These are phyloP conservation scores for Colletotrichum sp. DNA, from an alignment of 2,329 filamentous ascomycete genomes.

Conservation along the genomic window DNA sequence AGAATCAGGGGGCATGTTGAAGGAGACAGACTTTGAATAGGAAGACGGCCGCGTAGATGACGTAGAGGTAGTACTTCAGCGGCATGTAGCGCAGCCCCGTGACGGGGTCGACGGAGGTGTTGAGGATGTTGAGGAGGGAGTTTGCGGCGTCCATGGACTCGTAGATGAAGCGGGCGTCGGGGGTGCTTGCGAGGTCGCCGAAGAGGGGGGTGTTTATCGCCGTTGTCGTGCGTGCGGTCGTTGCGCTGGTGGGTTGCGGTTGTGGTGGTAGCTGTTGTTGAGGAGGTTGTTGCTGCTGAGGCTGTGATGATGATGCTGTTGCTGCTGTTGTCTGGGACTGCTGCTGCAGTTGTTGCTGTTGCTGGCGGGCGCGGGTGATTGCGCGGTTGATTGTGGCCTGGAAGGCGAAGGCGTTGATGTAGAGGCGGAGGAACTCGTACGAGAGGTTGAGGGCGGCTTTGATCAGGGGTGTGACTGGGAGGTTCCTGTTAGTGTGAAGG, in stretches of 20 bases:
- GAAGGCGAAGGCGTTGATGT: constrained; percentile 78
- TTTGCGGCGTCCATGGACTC: constrained; percentile 70
- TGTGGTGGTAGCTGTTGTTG: constrained; percentile 27
- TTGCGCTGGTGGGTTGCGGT: constrained; percentile 25
- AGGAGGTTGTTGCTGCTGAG: not conserved
- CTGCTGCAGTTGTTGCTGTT: constrained; percentile 1
- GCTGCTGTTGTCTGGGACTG: not conserved
- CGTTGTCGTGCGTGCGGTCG: not conserved
- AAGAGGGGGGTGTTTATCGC: constrained; percentile 32
- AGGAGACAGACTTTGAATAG: constrained; percentile 59
- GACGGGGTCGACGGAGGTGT: constrained; percentile 62
- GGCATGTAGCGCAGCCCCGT: constrained; percentile 68
- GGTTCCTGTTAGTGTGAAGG: not conserved
- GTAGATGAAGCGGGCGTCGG: constrained; percentile 70
- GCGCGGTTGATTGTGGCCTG: constrained; percentile 68
- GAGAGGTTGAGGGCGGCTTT: constrained; percentile 72
- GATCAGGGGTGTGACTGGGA: constrained; percentile 60
- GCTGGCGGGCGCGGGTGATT: constrained; percentile 30
- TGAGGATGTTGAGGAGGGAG: constrained; percentile 63
- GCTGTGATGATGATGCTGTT: not conserved
- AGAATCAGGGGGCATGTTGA: too few relatives aligned
- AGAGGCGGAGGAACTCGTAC: constrained; percentile 75
- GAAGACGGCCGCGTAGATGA: constrained; percentile 69
- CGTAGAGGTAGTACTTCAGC: constrained; percentile 65
- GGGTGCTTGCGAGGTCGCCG: constrained; percentile 61